Evolutionary conservation across 139 green algal genomes (phyloP).

Genomic region (Astrephomene gubernaculifera): DNA sequence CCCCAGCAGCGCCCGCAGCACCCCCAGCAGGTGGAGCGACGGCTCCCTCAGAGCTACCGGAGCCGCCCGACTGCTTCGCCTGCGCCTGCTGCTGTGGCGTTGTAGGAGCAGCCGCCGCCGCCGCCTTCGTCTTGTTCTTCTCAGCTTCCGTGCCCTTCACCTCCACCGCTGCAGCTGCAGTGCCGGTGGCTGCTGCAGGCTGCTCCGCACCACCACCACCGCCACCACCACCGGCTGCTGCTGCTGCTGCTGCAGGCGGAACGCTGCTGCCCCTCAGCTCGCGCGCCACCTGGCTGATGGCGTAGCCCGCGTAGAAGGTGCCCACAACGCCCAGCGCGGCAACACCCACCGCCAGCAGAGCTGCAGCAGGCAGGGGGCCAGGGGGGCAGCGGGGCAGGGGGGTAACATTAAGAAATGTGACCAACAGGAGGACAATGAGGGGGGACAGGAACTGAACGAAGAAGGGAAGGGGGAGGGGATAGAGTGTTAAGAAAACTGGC

Average conservation of each 20-base stretch:
- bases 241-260: neutral
- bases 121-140: too few species aligned
- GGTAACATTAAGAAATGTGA: too few species aligned
- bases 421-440: too few species aligned
- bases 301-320: constrained; percentile 39
- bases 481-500: neutral
- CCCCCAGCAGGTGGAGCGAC: too few species aligned
- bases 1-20: too few species aligned
- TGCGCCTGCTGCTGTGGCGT: neutral
- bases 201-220: neutral
- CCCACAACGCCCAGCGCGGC: constrained; percentile 37
- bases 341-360: constrained; percentile 31
- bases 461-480: too few species aligned
- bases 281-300: constrained; percentile 27
- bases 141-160: neutral
- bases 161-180: neutral
- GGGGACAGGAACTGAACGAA: too few species aligned
- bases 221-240: neutral
- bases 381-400: too few species aligned
- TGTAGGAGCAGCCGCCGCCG: too few species aligned
- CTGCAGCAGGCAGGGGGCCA: neutral
- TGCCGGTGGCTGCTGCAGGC: neutral
- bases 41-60: too few species aligned
- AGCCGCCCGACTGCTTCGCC: neutral
- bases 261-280: neutral